These are phyloP conservation scores for Aspergillus baeticus DNA, from an alignment of 495 filamentous ascomycete species.

Conservation along the genomic window DNA sequence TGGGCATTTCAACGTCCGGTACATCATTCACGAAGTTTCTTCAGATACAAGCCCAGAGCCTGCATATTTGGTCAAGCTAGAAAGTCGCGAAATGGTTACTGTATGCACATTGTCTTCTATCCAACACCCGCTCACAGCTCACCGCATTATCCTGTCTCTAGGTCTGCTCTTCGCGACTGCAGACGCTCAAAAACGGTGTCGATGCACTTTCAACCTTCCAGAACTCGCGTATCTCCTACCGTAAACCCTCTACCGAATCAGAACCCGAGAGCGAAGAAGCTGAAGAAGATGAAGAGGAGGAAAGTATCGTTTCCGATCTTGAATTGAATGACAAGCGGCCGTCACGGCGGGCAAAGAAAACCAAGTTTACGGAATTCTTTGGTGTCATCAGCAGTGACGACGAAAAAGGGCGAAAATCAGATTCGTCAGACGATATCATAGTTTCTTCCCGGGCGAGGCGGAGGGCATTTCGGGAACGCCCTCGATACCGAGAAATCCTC, in stretches of 20 bases:
- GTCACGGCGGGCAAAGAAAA: constrained; percentile 13
- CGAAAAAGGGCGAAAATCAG: constrained; percentile 1
- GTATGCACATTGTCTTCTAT: constrained; percentile 29
- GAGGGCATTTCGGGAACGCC: constrained; percentile 33
- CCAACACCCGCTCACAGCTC: neutral
- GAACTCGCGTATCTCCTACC: constrained; percentile 4
- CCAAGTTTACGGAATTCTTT: constrained; percentile 23
- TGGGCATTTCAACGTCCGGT: constrained; percentile 42
- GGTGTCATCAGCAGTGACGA: constrained; percentile 17
- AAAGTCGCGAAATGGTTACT: constrained; percentile 43
- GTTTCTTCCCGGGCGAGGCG: constrained; percentile 28
- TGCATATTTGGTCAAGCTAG: constrained; percentile 44
- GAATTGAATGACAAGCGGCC: neutral
- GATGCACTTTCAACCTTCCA: constrained; percentile 32
- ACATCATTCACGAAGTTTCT: constrained; percentile 31
- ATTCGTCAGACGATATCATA: constrained; percentile 28
- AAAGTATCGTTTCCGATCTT: constrained; percentile 9
- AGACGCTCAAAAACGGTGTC: constrained; percentile 31
- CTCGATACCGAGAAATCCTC: constrained; percentile 8
- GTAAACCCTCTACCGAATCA: neutral
- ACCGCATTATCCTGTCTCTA: constrained; percentile 10
- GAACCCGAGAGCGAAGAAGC: constrained; percentile 5
- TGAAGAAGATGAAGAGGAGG: neutral
- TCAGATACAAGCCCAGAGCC: constrained; percentile 21
- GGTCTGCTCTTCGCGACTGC: constrained; percentile 29